Conservation (phyloP, 2,329 filamentous ascomycete genomes). For the Arthrobotrys conoides region DNA sequence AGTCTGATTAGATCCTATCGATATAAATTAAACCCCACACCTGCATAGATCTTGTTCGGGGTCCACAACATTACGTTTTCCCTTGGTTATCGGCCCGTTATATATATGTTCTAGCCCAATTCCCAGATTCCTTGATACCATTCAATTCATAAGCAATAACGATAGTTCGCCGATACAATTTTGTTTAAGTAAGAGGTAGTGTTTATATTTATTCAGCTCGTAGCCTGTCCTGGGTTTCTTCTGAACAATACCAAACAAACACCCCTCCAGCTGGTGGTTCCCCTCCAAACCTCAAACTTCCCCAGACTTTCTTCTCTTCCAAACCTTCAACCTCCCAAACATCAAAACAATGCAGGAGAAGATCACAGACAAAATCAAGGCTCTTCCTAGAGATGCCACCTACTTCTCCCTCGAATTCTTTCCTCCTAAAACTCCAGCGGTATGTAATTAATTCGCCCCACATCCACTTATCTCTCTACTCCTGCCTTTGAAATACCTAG, state of each 20-base stretch:
- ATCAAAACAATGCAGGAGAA: constrained; percentile 50
- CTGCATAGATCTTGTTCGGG: background rate
- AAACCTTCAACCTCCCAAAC: background rate
- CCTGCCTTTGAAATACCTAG: no score
- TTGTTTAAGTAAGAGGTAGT: no score
- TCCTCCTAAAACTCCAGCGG: constrained; percentile 94
- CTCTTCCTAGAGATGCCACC: constrained; percentile 64
- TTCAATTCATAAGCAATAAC: background rate
- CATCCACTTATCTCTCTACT: no score
- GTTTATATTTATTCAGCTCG: no score
- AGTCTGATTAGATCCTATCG: no score
- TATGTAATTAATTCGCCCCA: constrained; percentile 65
- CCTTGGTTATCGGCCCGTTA: background rate
- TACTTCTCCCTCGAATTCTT: constrained; percentile 99
- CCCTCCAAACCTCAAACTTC: background rate
- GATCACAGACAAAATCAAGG: constrained; percentile 52
- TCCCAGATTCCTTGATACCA: background rate
- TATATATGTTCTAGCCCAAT: no score
- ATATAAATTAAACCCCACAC: no score
- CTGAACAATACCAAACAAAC: no score
- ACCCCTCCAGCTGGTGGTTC: background rate
- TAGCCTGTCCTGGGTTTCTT: no score
- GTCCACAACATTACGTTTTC: background rate
- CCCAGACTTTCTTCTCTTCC: background rate
- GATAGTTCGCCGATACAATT: background rate